phyloP scores from a whole-genome alignment of 192 early-diverging fungal species.

The Linderina pennispora region DNA sequence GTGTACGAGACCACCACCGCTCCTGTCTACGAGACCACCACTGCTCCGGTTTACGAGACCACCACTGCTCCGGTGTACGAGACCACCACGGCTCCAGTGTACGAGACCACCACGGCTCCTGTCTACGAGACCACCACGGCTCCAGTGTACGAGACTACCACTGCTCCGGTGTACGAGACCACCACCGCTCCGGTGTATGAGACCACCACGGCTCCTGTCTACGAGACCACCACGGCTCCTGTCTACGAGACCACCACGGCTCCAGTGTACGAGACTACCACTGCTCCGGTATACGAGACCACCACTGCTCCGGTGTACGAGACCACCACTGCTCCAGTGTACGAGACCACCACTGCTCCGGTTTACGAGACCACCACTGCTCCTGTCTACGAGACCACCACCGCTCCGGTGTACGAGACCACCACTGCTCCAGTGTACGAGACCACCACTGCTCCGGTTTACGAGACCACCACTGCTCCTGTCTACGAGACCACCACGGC shows the following conservation, averaged over 20 bases:
- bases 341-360: background rate
- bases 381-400: background rate
- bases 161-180: background rate
- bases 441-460: too few species aligned
- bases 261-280: background rate
- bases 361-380: background rate
- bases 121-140: background rate
- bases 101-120: background rate
- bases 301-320: background rate
- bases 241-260: background rate
- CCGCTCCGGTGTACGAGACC: background rate
- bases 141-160: background rate
- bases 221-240: background rate
- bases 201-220: background rate
- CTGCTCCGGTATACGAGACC: background rate
- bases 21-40: background rate
- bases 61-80: background rate
- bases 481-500: background rate
- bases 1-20: background rate
- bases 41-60: background rate
- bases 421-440: too few species aligned
- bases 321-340: background rate
- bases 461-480: too few species aligned
- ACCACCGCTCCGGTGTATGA: background rate
- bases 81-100: background rate